phyloP scores from a whole-genome alignment of 208 protist genomes.

The Angomonas deanei region DNA sequence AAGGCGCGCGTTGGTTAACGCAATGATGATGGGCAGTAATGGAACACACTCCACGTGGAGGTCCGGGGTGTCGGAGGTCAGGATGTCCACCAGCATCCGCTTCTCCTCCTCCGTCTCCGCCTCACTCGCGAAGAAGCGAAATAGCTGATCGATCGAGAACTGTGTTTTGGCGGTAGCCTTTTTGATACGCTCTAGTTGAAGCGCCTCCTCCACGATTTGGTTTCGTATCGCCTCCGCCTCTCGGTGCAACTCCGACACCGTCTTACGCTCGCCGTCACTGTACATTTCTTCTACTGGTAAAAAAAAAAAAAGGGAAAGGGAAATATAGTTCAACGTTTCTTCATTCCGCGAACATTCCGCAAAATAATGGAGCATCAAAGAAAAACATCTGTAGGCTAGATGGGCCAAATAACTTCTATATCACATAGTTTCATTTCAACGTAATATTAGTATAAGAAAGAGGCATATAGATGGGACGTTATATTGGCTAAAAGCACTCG shows the following conservation, averaged over 20 bases:
- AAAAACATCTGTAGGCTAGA: background rate
- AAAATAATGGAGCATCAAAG: background rate
- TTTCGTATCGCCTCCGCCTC: conserved; percentile 55
- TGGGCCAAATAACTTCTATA: too few species aligned
- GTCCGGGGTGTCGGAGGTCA: conserved; percentile 55
- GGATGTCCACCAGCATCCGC: conserved; percentile 48
- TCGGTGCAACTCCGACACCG: conserved; percentile 77
- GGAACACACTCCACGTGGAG: conserved; percentile 60
- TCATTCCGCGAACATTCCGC: background rate
- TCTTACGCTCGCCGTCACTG: conserved; percentile 80
- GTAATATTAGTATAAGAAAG: background rate
- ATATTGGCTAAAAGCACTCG: background rate
- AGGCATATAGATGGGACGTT: background rate
- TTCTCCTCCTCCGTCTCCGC: conserved; percentile 61
- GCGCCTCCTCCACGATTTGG: conserved; percentile 58
- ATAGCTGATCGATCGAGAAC: conserved; percentile 70
- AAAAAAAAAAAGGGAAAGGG: conserved; percentile 4
- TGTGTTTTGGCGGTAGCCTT: conserved; percentile 58
- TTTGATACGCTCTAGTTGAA: conserved; percentile 58
- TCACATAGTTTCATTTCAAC: too few species aligned
- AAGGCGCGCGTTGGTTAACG: conserved; percentile 73
- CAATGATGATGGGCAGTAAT: conserved; percentile 60
- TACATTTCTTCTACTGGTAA: conserved; percentile 48
- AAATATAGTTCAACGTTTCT: background rate
- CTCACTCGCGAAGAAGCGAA: conserved; percentile 72